Evolutionary conservation across 495 filamentous ascomycete species (phyloP).

Genomic region (Aspergillus heteromorphus): DNA sequence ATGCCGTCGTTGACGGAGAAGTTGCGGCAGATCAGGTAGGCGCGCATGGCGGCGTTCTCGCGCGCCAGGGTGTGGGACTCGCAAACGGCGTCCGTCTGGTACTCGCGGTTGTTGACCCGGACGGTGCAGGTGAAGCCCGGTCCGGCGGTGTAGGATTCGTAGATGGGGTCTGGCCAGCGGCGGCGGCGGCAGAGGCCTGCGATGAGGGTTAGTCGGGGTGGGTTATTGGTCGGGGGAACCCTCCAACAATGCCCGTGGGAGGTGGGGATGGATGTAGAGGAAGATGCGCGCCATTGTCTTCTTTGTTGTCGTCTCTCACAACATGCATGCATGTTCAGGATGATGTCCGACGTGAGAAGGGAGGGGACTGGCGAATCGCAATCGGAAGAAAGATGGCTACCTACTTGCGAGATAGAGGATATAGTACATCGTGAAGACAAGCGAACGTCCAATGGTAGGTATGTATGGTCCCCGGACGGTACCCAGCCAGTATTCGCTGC

Average conservation of each 20-base stretch:
- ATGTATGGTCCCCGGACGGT: slow-evolving; percentile 13
- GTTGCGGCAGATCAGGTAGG: slow-evolving; percentile 96
- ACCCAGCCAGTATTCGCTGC: slow-evolving; percentile 22
- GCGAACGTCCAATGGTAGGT: slow-evolving; percentile 19
- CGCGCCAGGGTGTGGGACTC: slow-evolving; percentile 75
- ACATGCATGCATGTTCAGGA: not conserved
- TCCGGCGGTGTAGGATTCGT: slow-evolving; percentile 63
- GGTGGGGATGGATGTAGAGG: too few relatives aligned
- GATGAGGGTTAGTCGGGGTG: too few relatives aligned
- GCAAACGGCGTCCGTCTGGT: slow-evolving; percentile 84
- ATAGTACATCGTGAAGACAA: slow-evolving; percentile 52
- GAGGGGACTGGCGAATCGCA: not conserved
- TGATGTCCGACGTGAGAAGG: not conserved
- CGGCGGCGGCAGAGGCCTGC: slow-evolving; percentile 94
- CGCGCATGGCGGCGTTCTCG: slow-evolving; percentile 93
- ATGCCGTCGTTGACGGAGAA: slow-evolving; percentile 98
- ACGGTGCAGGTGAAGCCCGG: slow-evolving; percentile 85
- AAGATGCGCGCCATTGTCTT: too few relatives aligned
- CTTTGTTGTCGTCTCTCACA: not conserved
- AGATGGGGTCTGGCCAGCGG: slow-evolving; percentile 89
- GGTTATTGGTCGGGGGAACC: slow-evolving; percentile 14
- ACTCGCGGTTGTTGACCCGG: slow-evolving; percentile 93
- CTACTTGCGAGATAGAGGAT: slow-evolving; percentile 65
- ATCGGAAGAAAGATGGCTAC: slow-evolving; percentile 21
- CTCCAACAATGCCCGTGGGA: not conserved